Evolutionary conservation across 768 basidiomycete species (phyloP).

Genomic region (Tylopilus felleus): DNA sequence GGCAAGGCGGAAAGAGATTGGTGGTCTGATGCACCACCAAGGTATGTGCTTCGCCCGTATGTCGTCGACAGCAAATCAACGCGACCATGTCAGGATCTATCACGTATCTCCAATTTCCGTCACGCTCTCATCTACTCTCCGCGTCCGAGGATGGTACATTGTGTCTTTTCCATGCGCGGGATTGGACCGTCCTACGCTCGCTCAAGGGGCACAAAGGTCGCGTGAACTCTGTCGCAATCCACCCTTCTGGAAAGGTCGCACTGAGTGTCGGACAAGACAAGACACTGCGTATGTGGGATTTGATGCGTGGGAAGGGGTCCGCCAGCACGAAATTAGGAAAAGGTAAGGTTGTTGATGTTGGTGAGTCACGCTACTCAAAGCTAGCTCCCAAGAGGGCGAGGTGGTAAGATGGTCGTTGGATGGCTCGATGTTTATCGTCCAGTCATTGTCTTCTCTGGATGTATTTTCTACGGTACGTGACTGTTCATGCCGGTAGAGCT

Average conservation of each 20-base stretch:
- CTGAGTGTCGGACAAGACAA: conserved; percentile 88
- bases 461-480: conserved; percentile 70
- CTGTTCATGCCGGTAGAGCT: neutral
- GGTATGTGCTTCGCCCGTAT: conserved; percentile 46
- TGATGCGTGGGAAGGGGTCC: conserved; percentile 89
- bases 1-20: conserved; percentile 86
- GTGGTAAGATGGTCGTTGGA: conserved; percentile 83
- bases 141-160: conserved; percentile 92
- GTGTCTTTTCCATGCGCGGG: conserved; percentile 86
- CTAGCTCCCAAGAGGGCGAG: conserved; percentile 68
- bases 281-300: conserved; percentile 96
- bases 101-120: conserved; percentile 82
- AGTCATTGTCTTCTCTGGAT: conserved; percentile 71
- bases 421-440: conserved; percentile 78
- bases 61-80: neutral
- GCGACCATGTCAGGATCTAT: conserved; percentile 66
- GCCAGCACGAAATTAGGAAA: conserved; percentile 88
- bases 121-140: conserved; percentile 85
- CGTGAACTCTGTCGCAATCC: conserved; percentile 86
- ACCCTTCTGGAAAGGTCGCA: conserved; percentile 89
- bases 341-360: conserved; percentile 44
- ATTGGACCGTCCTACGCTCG: conserved; percentile 86
- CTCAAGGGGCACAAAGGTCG: conserved; percentile 93
- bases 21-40: conserved; percentile 91
- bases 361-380: neutral